Percentiles rank a stretch among this genome's conserved stretches.
Evolutionary conservation across 495 filamentous ascomycete genomes (phyloP).

Genomic region (Chaetomium cochliodes): DNA sequence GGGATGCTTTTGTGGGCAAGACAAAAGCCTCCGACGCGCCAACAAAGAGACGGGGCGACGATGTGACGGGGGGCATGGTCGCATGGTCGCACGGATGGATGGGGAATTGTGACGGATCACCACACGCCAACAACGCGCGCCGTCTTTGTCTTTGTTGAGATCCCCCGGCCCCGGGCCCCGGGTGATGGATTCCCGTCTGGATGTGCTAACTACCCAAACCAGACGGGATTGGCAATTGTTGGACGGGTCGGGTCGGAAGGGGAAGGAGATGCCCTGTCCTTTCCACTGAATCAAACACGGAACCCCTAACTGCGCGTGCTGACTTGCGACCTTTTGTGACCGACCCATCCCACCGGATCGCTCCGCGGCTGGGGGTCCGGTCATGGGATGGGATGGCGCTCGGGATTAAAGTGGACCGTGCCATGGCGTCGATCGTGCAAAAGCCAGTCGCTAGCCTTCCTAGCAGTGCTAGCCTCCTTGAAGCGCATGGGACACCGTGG

Average conservation of each 20-base stretch:
- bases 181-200: too few relatives aligned
- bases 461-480: too few relatives aligned
- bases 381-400: constrained; percentile 6
- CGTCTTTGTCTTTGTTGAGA: neutral
- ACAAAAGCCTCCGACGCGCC: neutral
- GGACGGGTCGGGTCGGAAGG: neutral
- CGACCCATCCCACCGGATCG: constrained; percentile 19
- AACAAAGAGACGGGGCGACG: neutral
- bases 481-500: too few relatives aligned
- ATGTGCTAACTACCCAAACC: too few relatives aligned
- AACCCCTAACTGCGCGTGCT: neutral
- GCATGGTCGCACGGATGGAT: too few relatives aligned
- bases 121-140: neutral
- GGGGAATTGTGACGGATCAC: neutral
- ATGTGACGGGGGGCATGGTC: neutral
- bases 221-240: neutral
- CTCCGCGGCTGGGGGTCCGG: constrained; percentile 11
- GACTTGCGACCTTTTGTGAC: neutral
- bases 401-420: constrained; percentile 15
- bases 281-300: constrained; percentile 1
- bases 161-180: neutral
- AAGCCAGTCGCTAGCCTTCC: neutral
- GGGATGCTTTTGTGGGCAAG: neutral
- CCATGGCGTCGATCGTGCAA: constrained; percentile 9
- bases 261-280: too few relatives aligned